These are phyloP conservation scores for Lachancea waltii DNA, from an alignment of 805 yeast species.

Conservation along the genomic window DNA sequence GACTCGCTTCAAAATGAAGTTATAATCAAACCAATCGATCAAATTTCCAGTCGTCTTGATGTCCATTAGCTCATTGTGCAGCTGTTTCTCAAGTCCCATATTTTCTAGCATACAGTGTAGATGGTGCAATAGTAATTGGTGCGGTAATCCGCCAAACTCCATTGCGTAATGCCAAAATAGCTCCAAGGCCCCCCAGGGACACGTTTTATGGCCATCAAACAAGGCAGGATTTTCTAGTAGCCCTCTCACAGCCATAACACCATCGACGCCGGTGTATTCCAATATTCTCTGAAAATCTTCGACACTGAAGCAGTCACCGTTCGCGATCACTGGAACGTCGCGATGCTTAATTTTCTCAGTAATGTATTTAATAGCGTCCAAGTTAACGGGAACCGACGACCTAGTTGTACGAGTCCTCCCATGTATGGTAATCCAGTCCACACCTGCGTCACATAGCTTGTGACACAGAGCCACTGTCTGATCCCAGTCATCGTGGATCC, in stretches of 20 bases:
- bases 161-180: constrained; percentile 71
- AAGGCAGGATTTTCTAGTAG: constrained; percentile 78
- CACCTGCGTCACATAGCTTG: constrained; percentile 78
- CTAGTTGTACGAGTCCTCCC: constrained; percentile 85
- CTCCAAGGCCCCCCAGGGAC: constrained; percentile 93
- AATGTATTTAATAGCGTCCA: constrained; percentile 69
- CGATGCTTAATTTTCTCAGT: constrained; percentile 36
- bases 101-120: constrained; percentile 75
- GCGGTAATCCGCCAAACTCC: constrained; percentile 73
- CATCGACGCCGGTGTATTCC: constrained; percentile 69
- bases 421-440: constrained; percentile 89
- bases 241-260: constrained; percentile 95
- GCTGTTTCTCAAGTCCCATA: constrained; percentile 39
- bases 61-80: constrained; percentile 60
- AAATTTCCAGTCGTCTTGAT: constrained; percentile 52
- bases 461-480: constrained; percentile 71
- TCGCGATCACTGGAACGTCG: constrained; percentile 88
- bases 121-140: constrained; percentile 80
- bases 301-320: constrained; percentile 83
- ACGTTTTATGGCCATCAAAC: constrained; percentile 61
- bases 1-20: constrained; percentile 58
- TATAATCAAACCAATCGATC: constrained; percentile 74
- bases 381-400: constrained; percentile 74
- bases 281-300: constrained; percentile 61
- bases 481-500: constrained; percentile 71